Evolutionary conservation across 73 alveolate species (phyloP).

Genomic region (Tetrahymena elliotti): DNA sequence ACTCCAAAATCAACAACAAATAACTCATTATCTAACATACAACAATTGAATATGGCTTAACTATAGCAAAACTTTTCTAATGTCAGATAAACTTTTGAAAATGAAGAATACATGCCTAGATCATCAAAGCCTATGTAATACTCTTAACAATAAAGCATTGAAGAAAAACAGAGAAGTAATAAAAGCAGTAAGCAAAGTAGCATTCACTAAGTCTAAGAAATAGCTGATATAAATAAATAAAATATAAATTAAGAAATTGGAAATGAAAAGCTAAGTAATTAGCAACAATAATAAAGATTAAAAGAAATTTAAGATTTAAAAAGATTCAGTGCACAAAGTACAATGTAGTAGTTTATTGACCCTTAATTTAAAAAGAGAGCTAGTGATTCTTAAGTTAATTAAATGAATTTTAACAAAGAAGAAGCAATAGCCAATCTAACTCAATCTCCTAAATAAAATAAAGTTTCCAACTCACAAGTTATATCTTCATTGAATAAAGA

Average conservation of each 20-base stretch:
- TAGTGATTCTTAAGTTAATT: not conserved
- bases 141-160: not conserved
- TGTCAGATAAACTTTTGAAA: not conserved
- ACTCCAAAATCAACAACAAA: not conserved
- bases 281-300: not conserved
- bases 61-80: not conserved
- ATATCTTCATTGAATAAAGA: not conserved
- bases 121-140: not conserved
- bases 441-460: not conserved
- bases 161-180: not conserved
- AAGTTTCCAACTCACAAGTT: not conserved
- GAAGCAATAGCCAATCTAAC: not conserved
- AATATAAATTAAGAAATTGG: not conserved
- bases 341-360: not conserved
- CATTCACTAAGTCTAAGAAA: not conserved
- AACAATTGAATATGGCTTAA: not conserved
- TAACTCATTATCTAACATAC: not conserved
- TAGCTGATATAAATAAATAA: not conserved
- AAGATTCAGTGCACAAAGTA: not conserved
- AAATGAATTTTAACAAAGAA: not conserved
- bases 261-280: not conserved
- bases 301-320: not conserved
- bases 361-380: not conserved
- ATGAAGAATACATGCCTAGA: not conserved
- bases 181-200: not conserved